Conservation (phyloP, 148 eudicot species). For the Camellia granthamiana region DNA sequence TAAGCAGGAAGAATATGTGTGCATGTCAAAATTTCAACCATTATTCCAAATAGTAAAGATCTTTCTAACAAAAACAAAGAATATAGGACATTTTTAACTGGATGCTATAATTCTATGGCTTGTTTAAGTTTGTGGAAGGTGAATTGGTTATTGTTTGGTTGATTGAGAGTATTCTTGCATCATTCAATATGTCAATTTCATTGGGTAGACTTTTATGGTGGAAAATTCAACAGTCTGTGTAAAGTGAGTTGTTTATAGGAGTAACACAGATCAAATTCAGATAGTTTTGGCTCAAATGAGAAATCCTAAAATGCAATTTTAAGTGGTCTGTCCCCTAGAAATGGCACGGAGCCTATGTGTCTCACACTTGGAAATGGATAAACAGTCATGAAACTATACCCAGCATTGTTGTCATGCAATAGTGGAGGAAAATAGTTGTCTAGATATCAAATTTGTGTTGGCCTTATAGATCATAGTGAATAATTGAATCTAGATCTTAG, state of each 20-base stretch:
- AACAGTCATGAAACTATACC: not conserved
- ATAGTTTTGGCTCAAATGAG: not conserved
- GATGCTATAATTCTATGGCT: not conserved
- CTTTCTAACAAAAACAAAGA: not conserved
- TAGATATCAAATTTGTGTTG: not conserved
- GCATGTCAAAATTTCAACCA: not conserved
- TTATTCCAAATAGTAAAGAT: not conserved
- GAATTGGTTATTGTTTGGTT: not conserved
- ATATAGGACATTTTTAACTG: not conserved
- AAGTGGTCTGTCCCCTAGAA: not conserved
- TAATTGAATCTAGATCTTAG: not conserved
- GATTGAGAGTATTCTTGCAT: not conserved
- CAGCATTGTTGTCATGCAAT: not conserved
- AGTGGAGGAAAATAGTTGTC: not conserved
- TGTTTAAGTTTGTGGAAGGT: not conserved
- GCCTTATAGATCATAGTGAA: not conserved
- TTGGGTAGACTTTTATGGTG: not conserved
- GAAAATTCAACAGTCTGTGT: not conserved
- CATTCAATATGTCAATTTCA: not conserved
- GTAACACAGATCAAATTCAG: not conserved
- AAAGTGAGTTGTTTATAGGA: not conserved
- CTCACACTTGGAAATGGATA: not conserved
- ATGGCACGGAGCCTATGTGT: not conserved
- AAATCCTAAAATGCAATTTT: not conserved
- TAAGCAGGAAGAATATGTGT: not conserved